These are phyloP conservation scores for Botryobasidium botryosum DNA, from an alignment of 768 basidiomycete species.

Conservation along the genomic window DNA sequence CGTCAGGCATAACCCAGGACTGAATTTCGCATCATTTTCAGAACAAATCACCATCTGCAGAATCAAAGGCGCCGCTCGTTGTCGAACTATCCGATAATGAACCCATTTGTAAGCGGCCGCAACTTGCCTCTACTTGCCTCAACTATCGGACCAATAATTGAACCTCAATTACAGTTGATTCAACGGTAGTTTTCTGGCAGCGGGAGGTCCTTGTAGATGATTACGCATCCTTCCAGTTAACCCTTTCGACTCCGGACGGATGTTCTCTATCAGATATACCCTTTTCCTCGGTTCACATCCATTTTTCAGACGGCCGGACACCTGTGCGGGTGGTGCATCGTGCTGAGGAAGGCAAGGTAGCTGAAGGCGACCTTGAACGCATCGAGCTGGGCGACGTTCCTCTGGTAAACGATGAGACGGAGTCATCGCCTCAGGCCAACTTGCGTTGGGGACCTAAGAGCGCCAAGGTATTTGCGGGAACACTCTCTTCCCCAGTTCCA, in stretches of 20 bases:
- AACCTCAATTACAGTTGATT: slow-evolving; percentile 33
- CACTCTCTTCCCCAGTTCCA: slow-evolving; percentile 3
- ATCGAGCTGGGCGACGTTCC: slow-evolving; percentile 1
- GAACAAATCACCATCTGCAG: slow-evolving; percentile 50
- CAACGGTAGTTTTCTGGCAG: slow-evolving; percentile 55
- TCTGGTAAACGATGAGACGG: neutral
- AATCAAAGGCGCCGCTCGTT: slow-evolving; percentile 34
- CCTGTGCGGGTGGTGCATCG: slow-evolving; percentile 38
- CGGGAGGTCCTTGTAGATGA: slow-evolving; percentile 42
- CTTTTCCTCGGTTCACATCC: slow-evolving; percentile 40
- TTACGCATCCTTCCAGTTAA: slow-evolving; percentile 56
- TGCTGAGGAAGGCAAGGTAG: slow-evolving; percentile 7
- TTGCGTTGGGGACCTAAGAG: slow-evolving; percentile 4
- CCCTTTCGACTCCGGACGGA: slow-evolving; percentile 34
- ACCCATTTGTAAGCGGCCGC: slow-evolving; percentile 37
- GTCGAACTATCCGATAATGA: slow-evolving; percentile 48
- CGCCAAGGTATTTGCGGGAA: slow-evolving; percentile 8
- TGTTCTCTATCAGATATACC: slow-evolving; percentile 39
- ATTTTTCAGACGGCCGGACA: slow-evolving; percentile 33
- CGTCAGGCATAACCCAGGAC: too few relatives aligned
- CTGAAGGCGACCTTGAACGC: neutral
- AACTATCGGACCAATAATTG: neutral
- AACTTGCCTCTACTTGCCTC: neutral
- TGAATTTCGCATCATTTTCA: slow-evolving; percentile 17
- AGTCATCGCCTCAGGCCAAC: slow-evolving; percentile 3